Base-by-base conservation (phyloP, 129 eudicot species). In the Lactuca sativa region DNA sequence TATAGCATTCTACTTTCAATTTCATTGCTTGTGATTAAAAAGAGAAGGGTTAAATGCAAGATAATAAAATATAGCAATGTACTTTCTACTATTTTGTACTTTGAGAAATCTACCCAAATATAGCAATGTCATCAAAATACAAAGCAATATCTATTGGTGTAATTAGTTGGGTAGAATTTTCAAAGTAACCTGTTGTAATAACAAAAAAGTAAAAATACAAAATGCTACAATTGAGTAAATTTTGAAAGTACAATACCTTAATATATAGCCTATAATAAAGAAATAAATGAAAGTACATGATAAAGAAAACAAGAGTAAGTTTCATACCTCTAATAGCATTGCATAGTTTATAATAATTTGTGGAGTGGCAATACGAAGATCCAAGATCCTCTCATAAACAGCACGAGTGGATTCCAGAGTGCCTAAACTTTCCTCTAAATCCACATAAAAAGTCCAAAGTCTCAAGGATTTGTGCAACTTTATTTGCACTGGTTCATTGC, bases 301-400 rank as follows among this genome's bases (percentile, higher is more conserved):
- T 44, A 38, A 52, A 37, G 9, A 14, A 41, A 7, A 1, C 3
- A 14, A 8, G 70, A 34, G n/a, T 52, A 16, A 25, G 11, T 25
- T 18, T 1, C 85, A 49, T 83, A 93, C 99, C 75, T 90, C 97
- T 74, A 93, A 76, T 65, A 95, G 85, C 88, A 85, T 78, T 41
- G 99, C 97, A 55, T 90, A 95, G 73, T 95, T 95, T 64, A 95
- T 85, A 69, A 95, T 95, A 38, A 90, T 90, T 62, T 90, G 99
- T 7, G 99, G 97, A 17, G 99, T 95, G 55, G 99, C 95, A 58
- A 95, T 95, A 37, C 81, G 84, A 56, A 95, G 83, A 79, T 92
- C 98, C 85, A 89, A 71, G 62, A 92, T 89, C 74, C 90, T 78
- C 71, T 92, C 95, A 71, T 92, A 92, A 25, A 92, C 95, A 10